A percentile compares a stretch with the other conserved stretches of the same genome.
Conservation (phyloP, 2,329 filamentous ascomycete genomes). For the Ophiocordyceps camponoti-leonardi region DNA sequence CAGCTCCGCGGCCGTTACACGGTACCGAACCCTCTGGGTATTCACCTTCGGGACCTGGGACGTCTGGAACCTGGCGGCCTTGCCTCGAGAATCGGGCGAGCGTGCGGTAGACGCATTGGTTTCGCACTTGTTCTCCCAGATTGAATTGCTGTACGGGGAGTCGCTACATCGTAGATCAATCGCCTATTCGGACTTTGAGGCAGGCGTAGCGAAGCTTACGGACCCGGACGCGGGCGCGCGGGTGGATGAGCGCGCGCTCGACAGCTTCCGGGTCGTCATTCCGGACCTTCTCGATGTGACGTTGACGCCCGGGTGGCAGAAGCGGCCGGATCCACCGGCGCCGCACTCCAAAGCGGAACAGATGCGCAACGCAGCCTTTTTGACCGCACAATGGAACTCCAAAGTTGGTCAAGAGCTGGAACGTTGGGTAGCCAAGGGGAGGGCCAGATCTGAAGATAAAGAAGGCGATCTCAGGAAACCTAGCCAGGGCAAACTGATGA, state of each 20-base stretch:
- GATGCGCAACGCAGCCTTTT: conserved; percentile 32
- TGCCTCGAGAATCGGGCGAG: conserved; percentile 22
- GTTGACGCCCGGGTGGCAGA: conserved; percentile 33
- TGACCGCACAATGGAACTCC: conserved; percentile 33
- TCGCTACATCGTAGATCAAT: conserved; percentile 22
- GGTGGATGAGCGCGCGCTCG: conserved; percentile 12
- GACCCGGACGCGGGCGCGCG: conserved; percentile 7
- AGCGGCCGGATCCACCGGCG: conserved; percentile 21
- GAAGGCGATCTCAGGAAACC: not conserved
- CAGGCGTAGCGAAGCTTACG: conserved; percentile 11
- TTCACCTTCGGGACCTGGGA: conserved; percentile 38
- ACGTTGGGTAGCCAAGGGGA: conserved; percentile 23
- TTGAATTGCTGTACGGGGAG: conserved; percentile 28
- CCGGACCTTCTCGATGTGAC: conserved; percentile 36
- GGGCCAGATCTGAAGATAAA: not conserved
- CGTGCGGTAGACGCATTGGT: conserved; percentile 18
- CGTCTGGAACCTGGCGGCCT: conserved; percentile 30
- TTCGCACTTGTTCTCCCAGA: conserved; percentile 23
- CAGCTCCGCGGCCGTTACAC: conserved; percentile 11
- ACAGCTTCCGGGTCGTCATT: conserved; percentile 32
- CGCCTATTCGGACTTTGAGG: conserved; percentile 27
- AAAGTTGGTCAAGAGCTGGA: conserved; percentile 20
- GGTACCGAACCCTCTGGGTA: conserved; percentile 33
- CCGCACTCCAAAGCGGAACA: conserved; percentile 33
- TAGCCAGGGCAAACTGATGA: conserved; percentile 10